Evolutionary conservation across 495 filamentous ascomycete species (phyloP).

Genomic region (Penicillium atrosanguineum): DNA sequence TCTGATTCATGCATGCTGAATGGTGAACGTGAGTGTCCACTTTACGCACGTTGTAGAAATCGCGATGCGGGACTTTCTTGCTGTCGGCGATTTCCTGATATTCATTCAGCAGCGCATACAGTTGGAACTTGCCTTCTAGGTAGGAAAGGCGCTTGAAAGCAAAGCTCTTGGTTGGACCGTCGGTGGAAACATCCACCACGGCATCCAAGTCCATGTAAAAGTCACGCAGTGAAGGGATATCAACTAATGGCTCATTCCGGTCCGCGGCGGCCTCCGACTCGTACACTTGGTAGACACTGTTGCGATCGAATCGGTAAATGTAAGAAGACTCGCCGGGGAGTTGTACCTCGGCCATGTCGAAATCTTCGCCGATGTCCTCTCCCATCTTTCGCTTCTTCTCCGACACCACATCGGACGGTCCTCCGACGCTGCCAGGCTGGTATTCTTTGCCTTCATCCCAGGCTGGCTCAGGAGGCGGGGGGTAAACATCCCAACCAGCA

Average conservation of each 20-base stretch:
- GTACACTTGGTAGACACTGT: slow-evolving; percentile 89
- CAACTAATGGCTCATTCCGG: slow-evolving; percentile 63
- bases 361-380: slow-evolving; percentile 87
- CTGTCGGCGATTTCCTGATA: slow-evolving; percentile 98
- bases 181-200: slow-evolving; percentile 78
- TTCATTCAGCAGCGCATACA: slow-evolving; percentile 88
- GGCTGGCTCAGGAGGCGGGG: slow-evolving; percentile 81
- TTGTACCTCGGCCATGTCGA: slow-evolving; percentile 73
- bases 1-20: slow-evolving; percentile 99
- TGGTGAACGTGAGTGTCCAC: slow-evolving; percentile 99
- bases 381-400: slow-evolving; percentile 76
- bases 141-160: slow-evolving; percentile 93
- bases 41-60: slow-evolving; percentile 98
- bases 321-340: slow-evolving; percentile 62
- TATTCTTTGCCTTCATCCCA: slow-evolving; percentile 73
- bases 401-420: slow-evolving; percentile 21
- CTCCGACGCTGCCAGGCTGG: slow-evolving; percentile 17
- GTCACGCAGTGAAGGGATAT: slow-evolving; percentile 83
- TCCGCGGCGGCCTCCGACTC: slow-evolving; percentile 59
- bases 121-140: slow-evolving; percentile 92
- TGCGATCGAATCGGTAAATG: slow-evolving; percentile 76
- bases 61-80: slow-evolving; percentile 93
- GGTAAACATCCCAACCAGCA: slow-evolving; percentile 83
- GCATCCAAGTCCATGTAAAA: slow-evolving; percentile 95
- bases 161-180: slow-evolving; percentile 95